phyloP scores from a whole-genome alignment of 139 green algal genomes.

The Auxenochlorella pyrenoidosa region DNA sequence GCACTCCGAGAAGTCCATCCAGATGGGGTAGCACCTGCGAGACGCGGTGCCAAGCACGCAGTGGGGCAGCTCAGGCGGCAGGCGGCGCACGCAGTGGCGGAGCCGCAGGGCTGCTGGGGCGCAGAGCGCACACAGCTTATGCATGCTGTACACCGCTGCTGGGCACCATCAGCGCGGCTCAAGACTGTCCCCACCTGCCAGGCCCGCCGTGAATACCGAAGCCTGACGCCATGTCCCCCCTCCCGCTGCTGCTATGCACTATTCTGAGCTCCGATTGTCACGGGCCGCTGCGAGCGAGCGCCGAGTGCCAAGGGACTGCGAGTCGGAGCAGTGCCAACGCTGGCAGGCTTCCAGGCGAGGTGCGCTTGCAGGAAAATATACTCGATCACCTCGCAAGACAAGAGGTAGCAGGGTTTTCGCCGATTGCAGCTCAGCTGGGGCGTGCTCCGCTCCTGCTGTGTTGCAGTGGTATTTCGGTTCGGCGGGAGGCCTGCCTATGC shows the following conservation, averaged over 20 bases:
- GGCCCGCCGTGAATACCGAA: slow-evolving; percentile 55
- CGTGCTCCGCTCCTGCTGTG: too few relatives aligned
- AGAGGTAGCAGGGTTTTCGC: too few relatives aligned
- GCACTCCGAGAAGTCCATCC: slow-evolving; percentile 81
- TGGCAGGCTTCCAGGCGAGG: too few relatives aligned
- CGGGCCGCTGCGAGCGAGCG: too few relatives aligned
- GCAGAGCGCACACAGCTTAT: neutral
- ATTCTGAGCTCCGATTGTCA: neutral
- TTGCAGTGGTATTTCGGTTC: too few relatives aligned
- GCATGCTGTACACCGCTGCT: neutral
- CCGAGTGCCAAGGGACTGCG: too few relatives aligned
- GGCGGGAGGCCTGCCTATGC: too few relatives aligned
- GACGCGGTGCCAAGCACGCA: neutral
- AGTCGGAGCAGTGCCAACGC: too few relatives aligned
- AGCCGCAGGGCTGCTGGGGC: neutral
- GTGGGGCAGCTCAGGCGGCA: neutral
- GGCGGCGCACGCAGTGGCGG: neutral
- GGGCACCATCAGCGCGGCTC: neutral
- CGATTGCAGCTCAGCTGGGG: too few relatives aligned
- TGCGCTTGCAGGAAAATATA: too few relatives aligned
- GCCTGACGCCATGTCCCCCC: slow-evolving; percentile 50
- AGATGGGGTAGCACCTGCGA: slow-evolving; percentile 75
- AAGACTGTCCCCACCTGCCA: slow-evolving; percentile 48
- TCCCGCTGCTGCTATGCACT: slow-evolving; percentile 38
- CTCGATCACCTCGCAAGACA: too few relatives aligned